These are phyloP conservation scores for Astrephomene gubernaculifera DNA, from an alignment of 139 green algal species.

Conservation along the genomic window DNA sequence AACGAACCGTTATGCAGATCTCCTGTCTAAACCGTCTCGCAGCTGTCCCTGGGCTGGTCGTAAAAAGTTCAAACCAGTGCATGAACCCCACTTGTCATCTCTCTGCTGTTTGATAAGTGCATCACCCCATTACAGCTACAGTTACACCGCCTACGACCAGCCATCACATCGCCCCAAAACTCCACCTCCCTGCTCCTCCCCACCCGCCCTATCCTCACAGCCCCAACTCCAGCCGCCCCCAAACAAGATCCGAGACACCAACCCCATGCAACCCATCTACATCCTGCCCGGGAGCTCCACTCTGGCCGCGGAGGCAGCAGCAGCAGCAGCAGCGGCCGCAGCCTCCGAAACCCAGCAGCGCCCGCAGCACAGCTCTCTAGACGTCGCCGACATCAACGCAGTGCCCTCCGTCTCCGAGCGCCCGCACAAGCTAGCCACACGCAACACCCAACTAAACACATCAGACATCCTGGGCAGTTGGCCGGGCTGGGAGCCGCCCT, in stretches of 20 bases:
- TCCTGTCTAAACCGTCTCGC: background rate
- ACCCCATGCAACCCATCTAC: slow-evolving; percentile 47
- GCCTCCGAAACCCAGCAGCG: background rate
- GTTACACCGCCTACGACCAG: background rate
- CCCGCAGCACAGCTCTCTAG: background rate
- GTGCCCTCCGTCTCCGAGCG: background rate
- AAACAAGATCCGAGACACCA: slow-evolving; percentile 29
- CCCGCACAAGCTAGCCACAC: background rate
- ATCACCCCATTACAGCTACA: background rate
- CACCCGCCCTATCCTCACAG: background rate
- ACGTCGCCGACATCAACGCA: slow-evolving; percentile 34
- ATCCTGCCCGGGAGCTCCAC: slow-evolving; percentile 4
- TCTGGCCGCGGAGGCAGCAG: background rate
- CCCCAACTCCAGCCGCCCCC: background rate
- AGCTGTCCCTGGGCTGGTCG: background rate
- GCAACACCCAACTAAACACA: background rate
- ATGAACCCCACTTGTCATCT: background rate
- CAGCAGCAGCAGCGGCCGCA: background rate
- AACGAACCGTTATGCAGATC: background rate
- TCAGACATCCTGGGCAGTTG: slow-evolving; percentile 40
- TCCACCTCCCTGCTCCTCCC: background rate
- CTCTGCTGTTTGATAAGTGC: too few relatives aligned
- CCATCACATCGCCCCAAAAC: background rate
- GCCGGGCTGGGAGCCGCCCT: slow-evolving; percentile 49
- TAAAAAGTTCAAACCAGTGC: background rate